These are phyloP conservation scores for Globisporangium lucens DNA, from an alignment of 352 stramenopile genomes.

Conservation along the genomic window DNA sequence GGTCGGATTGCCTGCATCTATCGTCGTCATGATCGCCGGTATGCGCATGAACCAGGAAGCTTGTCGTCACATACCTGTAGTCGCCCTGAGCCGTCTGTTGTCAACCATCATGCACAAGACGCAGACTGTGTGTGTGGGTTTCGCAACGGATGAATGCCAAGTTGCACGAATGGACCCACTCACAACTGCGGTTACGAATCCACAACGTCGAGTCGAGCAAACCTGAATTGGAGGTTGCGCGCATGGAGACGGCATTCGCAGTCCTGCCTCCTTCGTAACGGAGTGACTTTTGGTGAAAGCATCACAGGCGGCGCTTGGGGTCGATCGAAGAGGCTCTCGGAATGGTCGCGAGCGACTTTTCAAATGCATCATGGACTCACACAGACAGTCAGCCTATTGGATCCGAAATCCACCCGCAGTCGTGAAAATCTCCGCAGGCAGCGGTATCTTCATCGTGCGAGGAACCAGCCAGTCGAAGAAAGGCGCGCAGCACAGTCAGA, in stretches of 20 bases:
- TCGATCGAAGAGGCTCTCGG: neutral
- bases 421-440: neutral
- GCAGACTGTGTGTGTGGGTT: neutral
- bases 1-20: too few species aligned
- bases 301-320: neutral
- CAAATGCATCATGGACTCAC: neutral
- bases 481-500: neutral
- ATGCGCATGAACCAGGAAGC: neutral
- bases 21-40: neutral
- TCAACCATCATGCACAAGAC: neutral
- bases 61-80: neutral
- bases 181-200: neutral
- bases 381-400: neutral
- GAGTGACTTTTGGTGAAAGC: neutral
- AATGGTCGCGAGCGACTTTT: constrained; percentile 7
- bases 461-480: neutral
- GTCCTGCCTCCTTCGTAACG: neutral
- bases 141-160: neutral
- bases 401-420: neutral
- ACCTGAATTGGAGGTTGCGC: neutral
- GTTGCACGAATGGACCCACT: neutral
- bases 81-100: neutral
- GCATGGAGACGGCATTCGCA: neutral
- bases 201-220: neutral
- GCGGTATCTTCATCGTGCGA: neutral